A percentile compares a stretch with the other conserved stretches of the same genome.
Evolutionary conservation across 305 asterid genomes (phyloP).

Genomic region (Fraxinus ornus): DNA sequence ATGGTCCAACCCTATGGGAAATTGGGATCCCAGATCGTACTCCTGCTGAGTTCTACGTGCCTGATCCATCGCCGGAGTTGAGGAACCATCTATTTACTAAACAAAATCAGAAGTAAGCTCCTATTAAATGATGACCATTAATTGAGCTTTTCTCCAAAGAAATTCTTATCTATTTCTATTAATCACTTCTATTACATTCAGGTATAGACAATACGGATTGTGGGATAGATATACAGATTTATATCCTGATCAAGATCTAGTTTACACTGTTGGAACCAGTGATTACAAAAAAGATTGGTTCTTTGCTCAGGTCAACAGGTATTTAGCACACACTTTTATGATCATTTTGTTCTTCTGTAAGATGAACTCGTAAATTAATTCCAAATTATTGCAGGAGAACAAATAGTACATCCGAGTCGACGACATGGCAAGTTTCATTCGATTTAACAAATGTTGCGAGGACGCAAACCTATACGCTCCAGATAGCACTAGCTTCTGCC

Average conservation of each 20-base stretch:
- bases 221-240: conserved; percentile 60
- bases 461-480: conserved; percentile 40
- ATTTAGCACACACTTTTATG: background rate
- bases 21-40: conserved; percentile 40
- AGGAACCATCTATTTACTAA: conserved; percentile 1
- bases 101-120: background rate
- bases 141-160: background rate
- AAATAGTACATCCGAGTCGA: conserved; percentile 23
- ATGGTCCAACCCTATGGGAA: conserved; percentile 48
- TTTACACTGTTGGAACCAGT: conserved; percentile 44
- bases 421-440: conserved; percentile 59
- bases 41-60: conserved; percentile 34
- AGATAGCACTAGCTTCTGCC: conserved; percentile 61
- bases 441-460: conserved; percentile 31
- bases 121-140: background rate
- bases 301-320: conserved; percentile 67
- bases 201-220: conserved; percentile 60
- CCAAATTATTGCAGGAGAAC: conserved; percentile 31
- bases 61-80: conserved; percentile 27
- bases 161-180: background rate
- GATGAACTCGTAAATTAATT: background rate
- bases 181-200: conserved; percentile 4
- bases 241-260: conserved; percentile 47
- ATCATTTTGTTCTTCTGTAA: background rate
- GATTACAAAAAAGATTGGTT: conserved; percentile 58